A percentile compares a stretch with the other conserved stretches of the same genome.
phyloP scores from a whole-genome alignment of 805 yeast species.

The Alloascoidea africana region DNA sequence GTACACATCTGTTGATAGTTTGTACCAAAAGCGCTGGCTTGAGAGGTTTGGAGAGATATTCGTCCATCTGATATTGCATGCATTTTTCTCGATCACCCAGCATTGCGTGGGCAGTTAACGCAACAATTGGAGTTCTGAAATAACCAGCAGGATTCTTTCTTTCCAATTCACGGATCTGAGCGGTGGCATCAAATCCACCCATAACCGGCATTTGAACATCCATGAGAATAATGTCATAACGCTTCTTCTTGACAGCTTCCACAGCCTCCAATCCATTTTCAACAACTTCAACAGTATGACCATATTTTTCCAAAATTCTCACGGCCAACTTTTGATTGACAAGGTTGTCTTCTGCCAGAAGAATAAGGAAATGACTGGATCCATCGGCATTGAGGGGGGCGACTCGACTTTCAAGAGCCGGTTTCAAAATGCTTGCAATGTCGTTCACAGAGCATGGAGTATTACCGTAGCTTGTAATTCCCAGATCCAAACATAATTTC shows the following conservation, averaged over 20 bases:
- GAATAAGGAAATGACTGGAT: conserved; percentile 26
- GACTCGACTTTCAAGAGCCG: conserved; percentile 72
- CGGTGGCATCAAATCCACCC: conserved; percentile 40
- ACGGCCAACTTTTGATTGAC: conserved; percentile 60
- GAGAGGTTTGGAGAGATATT: conserved; percentile 37
- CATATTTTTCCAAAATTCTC: conserved; percentile 31
- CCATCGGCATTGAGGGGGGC: conserved; percentile 72
- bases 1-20: conserved; percentile 74
- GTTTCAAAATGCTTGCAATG: conserved; percentile 68
- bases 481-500: conserved; percentile 71
- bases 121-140: conserved; percentile 25
- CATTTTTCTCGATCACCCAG: conserved; percentile 35
- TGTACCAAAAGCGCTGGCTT: conserved; percentile 37
- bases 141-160: too few species aligned
- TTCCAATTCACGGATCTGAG: conserved; percentile 17
- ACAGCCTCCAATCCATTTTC: conserved; percentile 33
- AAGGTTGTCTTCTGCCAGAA: conserved; percentile 81
- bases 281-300: conserved; percentile 36
- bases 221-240: conserved; percentile 38
- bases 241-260: conserved; percentile 17
- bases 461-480: conserved; percentile 78
- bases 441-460: conserved; percentile 77
- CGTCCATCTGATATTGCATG: conserved; percentile 33
- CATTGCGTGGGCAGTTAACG: conserved; percentile 38
- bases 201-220: conserved; percentile 41